phyloP scores from a whole-genome alignment of 768 basidiomycete genomes.

The Gloeostereum incarnatum region DNA sequence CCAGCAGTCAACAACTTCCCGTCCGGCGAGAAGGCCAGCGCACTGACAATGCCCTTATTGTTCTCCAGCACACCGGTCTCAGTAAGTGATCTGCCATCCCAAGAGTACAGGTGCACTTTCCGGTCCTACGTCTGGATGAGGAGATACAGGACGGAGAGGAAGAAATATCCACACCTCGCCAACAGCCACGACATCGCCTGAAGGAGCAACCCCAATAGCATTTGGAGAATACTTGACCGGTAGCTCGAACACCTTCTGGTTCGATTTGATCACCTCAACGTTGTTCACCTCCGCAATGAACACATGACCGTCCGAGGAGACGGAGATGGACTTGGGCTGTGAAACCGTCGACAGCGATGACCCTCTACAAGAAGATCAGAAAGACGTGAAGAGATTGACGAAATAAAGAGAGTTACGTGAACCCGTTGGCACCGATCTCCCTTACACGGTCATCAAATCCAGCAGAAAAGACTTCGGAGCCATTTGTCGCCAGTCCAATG shows the following conservation, averaged over 20 bases:
- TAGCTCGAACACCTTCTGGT: slow-evolving; percentile 56
- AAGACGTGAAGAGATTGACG: background rate
- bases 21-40: slow-evolving; percentile 74
- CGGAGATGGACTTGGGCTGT: slow-evolving; percentile 63
- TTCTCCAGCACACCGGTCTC: slow-evolving; percentile 52
- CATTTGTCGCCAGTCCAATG: slow-evolving; percentile 42
- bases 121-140: slow-evolving; percentile 38
- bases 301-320: slow-evolving; percentile 48
- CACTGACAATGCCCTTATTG: slow-evolving; percentile 62
- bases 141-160: slow-evolving; percentile 1
- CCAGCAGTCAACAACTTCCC: slow-evolving; percentile 71
- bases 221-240: slow-evolving; percentile 32
- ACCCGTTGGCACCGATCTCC: slow-evolving; percentile 44
- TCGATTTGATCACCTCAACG: slow-evolving; percentile 61
- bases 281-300: slow-evolving; percentile 51
- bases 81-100: slow-evolving; percentile 56
- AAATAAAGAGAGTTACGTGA: slow-evolving; percentile 32
- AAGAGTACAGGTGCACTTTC: slow-evolving; percentile 65
- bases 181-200: slow-evolving; percentile 47
- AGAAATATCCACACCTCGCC: slow-evolving; percentile 57
- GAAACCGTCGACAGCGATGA: slow-evolving; percentile 41
- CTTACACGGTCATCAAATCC: slow-evolving; percentile 78
- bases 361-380: slow-evolving; percentile 24
- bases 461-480: slow-evolving; percentile 48
- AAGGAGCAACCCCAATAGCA: slow-evolving; percentile 50